Percentiles rank a stretch among this genome's conserved stretches.
Conservation (phyloP, 1,139 yeast genomes). For the Magnusiomyces ingens region DNA sequence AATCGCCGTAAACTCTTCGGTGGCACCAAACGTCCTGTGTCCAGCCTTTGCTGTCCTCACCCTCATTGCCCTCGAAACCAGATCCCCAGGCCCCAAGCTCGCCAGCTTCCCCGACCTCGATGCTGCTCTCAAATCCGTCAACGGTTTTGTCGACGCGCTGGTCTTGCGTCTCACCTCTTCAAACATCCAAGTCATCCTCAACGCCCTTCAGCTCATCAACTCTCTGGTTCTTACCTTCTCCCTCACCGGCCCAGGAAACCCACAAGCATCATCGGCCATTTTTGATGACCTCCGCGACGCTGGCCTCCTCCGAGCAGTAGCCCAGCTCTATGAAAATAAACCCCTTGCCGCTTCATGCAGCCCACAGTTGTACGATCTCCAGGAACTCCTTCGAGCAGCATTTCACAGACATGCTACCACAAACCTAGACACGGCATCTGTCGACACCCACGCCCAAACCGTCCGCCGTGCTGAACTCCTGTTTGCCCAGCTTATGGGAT, state of each 20-base stretch:
- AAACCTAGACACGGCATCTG: conserved; percentile 17
- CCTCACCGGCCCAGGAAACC: conserved; percentile 17
- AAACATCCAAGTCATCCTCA: conserved; percentile 23
- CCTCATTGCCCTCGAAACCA: conserved; percentile 23
- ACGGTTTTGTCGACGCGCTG: conserved; percentile 21
- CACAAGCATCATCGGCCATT: conserved; percentile 21
- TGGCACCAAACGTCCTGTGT: too few species aligned
- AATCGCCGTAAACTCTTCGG: too few species aligned
- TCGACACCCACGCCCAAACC: conserved; percentile 20
- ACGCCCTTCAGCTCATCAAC: conserved; percentile 25
- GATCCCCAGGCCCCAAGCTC: conserved; percentile 16
- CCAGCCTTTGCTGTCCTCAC: too few species aligned
- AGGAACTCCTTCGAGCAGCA: conserved; percentile 26
- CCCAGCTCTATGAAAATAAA: conserved; percentile 25
- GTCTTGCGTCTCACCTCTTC: conserved; percentile 22
- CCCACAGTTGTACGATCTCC: conserved; percentile 26
- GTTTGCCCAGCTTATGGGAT: conserved; percentile 24
- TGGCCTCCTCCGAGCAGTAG: conserved; percentile 23
- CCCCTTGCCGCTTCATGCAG: conserved; percentile 25
- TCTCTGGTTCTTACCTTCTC: conserved; percentile 24
- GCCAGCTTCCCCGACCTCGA: conserved; percentile 20
- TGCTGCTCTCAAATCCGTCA: conserved; percentile 18
- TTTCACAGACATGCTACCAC: conserved; percentile 21
- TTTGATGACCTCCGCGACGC: conserved; percentile 23
- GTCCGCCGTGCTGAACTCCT: conserved; percentile 21